phyloP scores from a whole-genome alignment of 1,284 basidiomycete genomes.

The Boletellus sp. region DNA sequence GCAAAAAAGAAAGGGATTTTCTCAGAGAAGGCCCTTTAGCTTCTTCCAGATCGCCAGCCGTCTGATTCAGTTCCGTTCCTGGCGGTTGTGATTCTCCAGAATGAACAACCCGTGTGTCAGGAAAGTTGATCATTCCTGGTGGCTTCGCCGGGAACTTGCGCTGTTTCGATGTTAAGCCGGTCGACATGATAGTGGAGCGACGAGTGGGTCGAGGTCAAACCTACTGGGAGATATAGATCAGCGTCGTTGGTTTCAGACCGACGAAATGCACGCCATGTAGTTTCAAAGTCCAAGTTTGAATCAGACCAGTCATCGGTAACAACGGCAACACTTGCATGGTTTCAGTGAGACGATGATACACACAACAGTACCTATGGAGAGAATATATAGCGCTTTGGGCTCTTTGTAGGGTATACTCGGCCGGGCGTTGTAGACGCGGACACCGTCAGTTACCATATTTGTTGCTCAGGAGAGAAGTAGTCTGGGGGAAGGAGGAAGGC shows the following conservation, averaged over 20 bases:
- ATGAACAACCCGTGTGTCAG: constrained; percentile 1
- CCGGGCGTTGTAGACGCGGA: constrained; percentile 16
- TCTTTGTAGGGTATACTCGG: constrained; percentile 25
- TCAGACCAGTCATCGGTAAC: constrained; percentile 4
- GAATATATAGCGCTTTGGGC: constrained; percentile 20
- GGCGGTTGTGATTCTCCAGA: not conserved
- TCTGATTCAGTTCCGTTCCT: not conserved
- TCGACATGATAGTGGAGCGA: constrained; percentile 8
- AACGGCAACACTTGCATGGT: not conserved
- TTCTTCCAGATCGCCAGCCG: constrained; percentile 7
- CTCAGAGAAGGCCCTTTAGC: constrained; percentile 1
- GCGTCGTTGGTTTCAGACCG: constrained; percentile 1
- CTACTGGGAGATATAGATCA: not conserved
- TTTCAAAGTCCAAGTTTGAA: constrained; percentile 14
- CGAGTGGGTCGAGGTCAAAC: not conserved
- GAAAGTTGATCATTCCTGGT: constrained; percentile 1
- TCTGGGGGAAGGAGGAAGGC: constrained; percentile 75
- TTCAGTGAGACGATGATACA: not conserved
- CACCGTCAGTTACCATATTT: constrained; percentile 58
- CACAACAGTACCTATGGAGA: constrained; percentile 4
- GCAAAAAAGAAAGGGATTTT: constrained; percentile 16
- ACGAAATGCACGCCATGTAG: not conserved
- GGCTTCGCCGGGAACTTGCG: constrained; percentile 1
- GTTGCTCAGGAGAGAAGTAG: constrained; percentile 63
- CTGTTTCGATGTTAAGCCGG: constrained; percentile 7